A percentile compares a stretch with the other conserved stretches of the same genome.
These are phyloP conservation scores for Ceriops tagal DNA, from an alignment of 345 rosid species.

Conservation along the genomic window DNA sequence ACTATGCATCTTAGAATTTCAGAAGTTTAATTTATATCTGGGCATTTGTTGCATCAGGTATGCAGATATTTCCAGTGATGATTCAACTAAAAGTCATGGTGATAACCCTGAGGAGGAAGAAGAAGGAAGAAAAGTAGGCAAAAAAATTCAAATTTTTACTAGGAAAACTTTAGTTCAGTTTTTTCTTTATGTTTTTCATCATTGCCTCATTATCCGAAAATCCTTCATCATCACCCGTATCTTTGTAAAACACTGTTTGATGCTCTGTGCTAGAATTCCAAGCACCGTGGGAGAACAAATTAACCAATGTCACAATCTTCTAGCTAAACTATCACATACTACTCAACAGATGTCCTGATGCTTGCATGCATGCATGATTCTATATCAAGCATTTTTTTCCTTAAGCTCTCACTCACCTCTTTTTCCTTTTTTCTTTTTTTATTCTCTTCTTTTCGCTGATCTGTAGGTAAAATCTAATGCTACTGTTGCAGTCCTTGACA, in stretches of 20 bases:
- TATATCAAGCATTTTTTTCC: not conserved
- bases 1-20: constrained; percentile 6
- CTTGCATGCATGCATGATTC: constrained; percentile 1
- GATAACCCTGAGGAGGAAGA: constrained; percentile 36
- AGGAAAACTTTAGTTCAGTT: not conserved
- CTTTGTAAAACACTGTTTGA: constrained; percentile 12
- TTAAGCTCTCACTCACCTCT: not conserved
- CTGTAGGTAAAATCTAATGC: constrained; percentile 25
- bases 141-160: constrained; percentile 24
- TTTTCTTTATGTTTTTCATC: not conserved
- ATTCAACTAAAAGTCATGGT: constrained; percentile 40
- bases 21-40: not conserved
- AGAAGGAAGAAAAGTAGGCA: constrained; percentile 40
- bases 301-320: constrained; percentile 14
- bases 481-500: constrained; percentile 20
- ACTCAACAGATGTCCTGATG: constrained; percentile 38
- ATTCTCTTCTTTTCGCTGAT: constrained; percentile 7
- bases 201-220: constrained; percentile 14
- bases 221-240: constrained; percentile 9
- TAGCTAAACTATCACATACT: constrained; percentile 27
- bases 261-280: constrained; percentile 25
- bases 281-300: constrained; percentile 14
- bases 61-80: constrained; percentile 55
- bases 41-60: constrained; percentile 40
- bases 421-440: constrained; percentile 8